These are phyloP conservation scores for Ehretia macrophylla DNA, from an alignment of 257 asterid species.

Conservation along the genomic window DNA sequence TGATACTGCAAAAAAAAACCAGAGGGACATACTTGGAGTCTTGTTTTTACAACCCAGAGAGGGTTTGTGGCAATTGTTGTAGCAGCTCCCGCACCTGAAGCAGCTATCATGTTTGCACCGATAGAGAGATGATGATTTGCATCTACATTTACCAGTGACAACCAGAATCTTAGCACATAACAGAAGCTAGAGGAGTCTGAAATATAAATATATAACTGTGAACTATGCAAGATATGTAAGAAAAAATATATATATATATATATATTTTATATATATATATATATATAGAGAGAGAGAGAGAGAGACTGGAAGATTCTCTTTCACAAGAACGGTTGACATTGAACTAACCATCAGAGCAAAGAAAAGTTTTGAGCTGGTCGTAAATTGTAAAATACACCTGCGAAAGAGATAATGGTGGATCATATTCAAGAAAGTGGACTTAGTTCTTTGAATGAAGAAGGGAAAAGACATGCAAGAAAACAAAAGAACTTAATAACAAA, in stretches of 20 bases:
- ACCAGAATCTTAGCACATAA: not conserved
- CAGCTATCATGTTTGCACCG: conserved; percentile 92
- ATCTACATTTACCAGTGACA: conserved; percentile 31
- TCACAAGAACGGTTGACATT: conserved; percentile 7
- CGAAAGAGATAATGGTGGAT: conserved; percentile 20
- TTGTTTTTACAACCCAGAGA: conserved; percentile 97
- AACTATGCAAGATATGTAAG: no score
- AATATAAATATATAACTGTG: no score
- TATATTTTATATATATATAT: no score
- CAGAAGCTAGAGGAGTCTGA: no score
- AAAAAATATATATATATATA: no score
- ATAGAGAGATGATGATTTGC: conserved; percentile 73
- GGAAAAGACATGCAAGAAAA: no score
- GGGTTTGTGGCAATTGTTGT: conserved; percentile 86
- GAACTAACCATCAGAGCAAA: conserved; percentile 79
- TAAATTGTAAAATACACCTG: conserved; percentile 94
- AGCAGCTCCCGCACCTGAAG: conserved; percentile 97
- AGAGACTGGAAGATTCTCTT: no score
- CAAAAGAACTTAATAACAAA: not conserved
- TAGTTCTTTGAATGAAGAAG: no score
- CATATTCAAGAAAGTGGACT: no score
- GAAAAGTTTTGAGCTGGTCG: conserved; percentile 72
- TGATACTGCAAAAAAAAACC: not conserved
- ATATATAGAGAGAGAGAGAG: no score
- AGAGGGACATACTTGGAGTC: conserved; percentile 65